Conservation (phyloP, 805 yeast genomes). For the Candida coleopterorum region DNA sequence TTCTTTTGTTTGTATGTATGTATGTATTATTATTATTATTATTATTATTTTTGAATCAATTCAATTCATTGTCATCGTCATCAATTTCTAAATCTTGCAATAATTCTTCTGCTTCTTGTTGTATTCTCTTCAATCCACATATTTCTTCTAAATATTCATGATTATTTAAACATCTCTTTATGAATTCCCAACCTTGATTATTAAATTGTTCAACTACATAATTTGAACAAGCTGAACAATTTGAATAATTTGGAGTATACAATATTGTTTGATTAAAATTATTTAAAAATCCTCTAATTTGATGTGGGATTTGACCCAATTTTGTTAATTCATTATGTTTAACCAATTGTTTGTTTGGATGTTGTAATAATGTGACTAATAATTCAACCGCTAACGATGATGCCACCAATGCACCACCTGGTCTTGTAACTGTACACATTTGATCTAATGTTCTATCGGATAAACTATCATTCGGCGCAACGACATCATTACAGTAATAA, state of each 20-base stretch:
- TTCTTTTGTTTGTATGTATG: not conserved
- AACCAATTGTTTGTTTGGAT: constrained; percentile 46
- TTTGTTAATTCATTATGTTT: constrained; percentile 23
- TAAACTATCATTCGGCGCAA: constrained; percentile 88
- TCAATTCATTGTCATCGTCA: constrained; percentile 1
- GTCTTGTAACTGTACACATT: constrained; percentile 98
- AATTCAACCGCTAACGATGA: constrained; percentile 84
- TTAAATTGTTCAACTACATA: constrained; percentile 50
- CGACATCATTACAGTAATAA: constrained; percentile 92
- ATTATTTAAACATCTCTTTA: constrained; percentile 62
- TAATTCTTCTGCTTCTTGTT: constrained; percentile 45
- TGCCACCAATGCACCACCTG: constrained; percentile 90
- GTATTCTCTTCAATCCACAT: constrained; percentile 75
- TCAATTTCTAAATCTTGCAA: constrained; percentile 2
- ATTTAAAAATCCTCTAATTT: constrained; percentile 79
- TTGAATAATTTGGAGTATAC: constrained; percentile 64
- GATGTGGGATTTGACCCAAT: constrained; percentile 82
- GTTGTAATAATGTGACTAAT: constrained; percentile 68
- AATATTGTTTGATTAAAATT: constrained; percentile 60
- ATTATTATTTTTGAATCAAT: not conserved
- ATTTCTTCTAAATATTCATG: constrained; percentile 64
- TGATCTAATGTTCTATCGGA: constrained; percentile 88
- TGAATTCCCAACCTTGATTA: constrained; percentile 74
- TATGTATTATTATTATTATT: constrained; percentile 3
- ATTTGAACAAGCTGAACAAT: constrained; percentile 85